These are phyloP conservation scores for Musa acuminata DNA, from an alignment of 176 grass and related monocot genomes.

Conservation along the genomic window DNA sequence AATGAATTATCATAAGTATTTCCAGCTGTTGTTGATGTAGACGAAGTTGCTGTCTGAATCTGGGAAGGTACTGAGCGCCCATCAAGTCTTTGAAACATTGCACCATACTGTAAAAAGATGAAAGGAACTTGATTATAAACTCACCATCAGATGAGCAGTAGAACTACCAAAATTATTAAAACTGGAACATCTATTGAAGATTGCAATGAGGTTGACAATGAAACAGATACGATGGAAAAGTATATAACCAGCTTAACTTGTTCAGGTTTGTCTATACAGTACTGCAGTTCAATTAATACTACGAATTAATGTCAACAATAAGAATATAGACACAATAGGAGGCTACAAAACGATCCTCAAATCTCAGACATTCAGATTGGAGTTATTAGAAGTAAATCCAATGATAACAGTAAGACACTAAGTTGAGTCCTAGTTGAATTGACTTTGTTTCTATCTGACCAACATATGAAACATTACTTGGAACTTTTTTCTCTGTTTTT, in stretches of 20 bases:
- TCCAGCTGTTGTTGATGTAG: neutral
- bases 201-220: neutral
- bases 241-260: neutral
- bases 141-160: neutral
- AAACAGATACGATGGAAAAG: neutral
- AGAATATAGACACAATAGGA: neutral
- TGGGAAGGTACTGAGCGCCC: neutral
- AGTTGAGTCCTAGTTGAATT: neutral
- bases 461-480: neutral
- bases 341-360: neutral
- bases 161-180: neutral
- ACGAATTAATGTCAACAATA: neutral
- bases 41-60: constrained; percentile 1
- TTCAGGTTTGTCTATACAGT: neutral
- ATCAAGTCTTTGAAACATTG: constrained; percentile 11
- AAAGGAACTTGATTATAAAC: neutral
- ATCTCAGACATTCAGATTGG: neutral
- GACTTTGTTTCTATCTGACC: neutral
- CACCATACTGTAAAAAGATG: neutral
- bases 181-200: neutral
- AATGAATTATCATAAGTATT: constrained; percentile 5
- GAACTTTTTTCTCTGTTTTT: neutral
- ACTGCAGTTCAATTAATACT: neutral
- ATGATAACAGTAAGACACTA: neutral
- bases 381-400: neutral